A percentile compares a stretch with the other conserved stretches of the same genome.
phyloP scores from a whole-genome alignment of 2,329 filamentous ascomycete genomes.

The Alternaria arborescens region DNA sequence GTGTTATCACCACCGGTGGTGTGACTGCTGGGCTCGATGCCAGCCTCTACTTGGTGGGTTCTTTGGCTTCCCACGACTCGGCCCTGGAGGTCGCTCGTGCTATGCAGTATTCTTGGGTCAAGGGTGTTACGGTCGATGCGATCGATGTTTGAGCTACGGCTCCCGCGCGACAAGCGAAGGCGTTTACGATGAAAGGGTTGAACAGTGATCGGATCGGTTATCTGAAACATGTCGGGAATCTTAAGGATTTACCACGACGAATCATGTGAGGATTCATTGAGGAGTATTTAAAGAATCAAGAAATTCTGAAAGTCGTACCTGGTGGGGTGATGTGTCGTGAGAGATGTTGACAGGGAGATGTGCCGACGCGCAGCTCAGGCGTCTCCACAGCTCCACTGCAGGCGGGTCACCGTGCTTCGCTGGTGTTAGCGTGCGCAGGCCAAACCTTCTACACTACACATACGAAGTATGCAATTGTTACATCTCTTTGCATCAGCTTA shows the following conservation, averaged over 20 bases:
- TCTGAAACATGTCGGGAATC: conserved; percentile 39
- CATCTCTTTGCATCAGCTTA: background rate
- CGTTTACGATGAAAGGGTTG: conserved; percentile 31
- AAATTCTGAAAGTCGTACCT: background rate
- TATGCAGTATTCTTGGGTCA: conserved; percentile 86
- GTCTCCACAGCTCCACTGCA: conserved; percentile 9
- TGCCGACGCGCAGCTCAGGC: conserved; percentile 7
- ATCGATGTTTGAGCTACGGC: conserved; percentile 73
- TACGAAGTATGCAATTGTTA: background rate
- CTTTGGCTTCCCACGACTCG: conserved; percentile 78
- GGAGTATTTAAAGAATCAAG: conserved; percentile 25
- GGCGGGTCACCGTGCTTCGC: background rate
- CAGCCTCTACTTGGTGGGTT: conserved; percentile 82
- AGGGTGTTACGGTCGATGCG: conserved; percentile 84
- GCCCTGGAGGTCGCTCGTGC: conserved; percentile 77
- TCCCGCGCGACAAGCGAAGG: conserved; percentile 34
- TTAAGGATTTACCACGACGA: conserved; percentile 38
- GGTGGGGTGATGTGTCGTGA: conserved; percentile 1
- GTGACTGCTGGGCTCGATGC: conserved; percentile 84
- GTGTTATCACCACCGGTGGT: conserved; percentile 83
- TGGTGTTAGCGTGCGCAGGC: background rate
- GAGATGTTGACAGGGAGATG: background rate
- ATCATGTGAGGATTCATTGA: conserved; percentile 39
- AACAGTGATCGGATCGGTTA: conserved; percentile 32
- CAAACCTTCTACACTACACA: background rate